A percentile compares a stretch with the other conserved stretches of the same genome.
Conservation (phyloP, 441 rosid genomes). For the Cnidoscolus chayamansa region DNA sequence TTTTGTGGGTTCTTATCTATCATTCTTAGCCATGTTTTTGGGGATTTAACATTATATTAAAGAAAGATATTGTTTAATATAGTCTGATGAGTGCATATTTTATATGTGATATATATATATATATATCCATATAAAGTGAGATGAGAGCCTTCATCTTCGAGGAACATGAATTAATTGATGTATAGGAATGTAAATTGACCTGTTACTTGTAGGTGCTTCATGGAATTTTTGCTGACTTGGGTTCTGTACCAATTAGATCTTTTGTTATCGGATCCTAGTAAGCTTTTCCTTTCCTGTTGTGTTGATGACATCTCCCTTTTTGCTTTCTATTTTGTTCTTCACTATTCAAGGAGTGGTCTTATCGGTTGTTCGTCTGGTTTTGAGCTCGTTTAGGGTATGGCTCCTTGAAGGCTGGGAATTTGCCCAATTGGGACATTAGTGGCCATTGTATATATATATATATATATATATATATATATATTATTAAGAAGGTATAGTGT, state of each 20-base stretch:
- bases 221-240: background rate
- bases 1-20: background rate
- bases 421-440: background rate
- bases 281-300: background rate
- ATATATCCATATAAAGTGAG: background rate
- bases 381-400: too few relatives aligned
- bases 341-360: too few relatives aligned
- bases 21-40: background rate
- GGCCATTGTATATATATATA: background rate
- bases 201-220: background rate
- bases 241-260: too few relatives aligned
- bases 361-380: too few relatives aligned
- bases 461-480: too few relatives aligned
- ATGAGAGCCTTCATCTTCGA: background rate
- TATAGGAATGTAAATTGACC: background rate
- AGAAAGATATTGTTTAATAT: background rate
- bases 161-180: conserved; percentile 4
- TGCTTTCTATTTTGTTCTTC: background rate
- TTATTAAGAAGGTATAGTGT: too few relatives aligned
- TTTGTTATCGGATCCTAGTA: too few relatives aligned
- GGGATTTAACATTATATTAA: background rate
- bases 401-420: too few relatives aligned
- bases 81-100: conserved; percentile 8
- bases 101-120: background rate
- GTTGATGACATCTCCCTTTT: background rate